These are phyloP conservation scores for Amanita pallidorosea DNA, from an alignment of 768 basidiomycete species.

Conservation along the genomic window DNA sequence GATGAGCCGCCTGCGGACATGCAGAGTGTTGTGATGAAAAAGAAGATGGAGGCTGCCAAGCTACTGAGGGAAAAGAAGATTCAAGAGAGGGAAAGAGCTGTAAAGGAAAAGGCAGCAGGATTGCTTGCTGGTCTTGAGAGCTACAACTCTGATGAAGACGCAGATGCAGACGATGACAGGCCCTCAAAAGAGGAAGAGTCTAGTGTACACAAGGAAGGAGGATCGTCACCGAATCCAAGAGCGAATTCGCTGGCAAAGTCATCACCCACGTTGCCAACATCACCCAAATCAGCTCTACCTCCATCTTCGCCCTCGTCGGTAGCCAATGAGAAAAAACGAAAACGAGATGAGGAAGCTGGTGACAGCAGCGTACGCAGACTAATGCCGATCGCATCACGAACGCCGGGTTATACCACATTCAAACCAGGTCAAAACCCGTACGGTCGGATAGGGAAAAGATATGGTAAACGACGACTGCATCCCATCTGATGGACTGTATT, in stretches of 20 bases:
- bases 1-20: slow-evolving; percentile 25
- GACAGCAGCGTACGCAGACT: background rate
- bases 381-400: background rate
- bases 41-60: slow-evolving; percentile 38
- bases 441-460: slow-evolving; percentile 7
- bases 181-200: background rate
- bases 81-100: slow-evolving; percentile 6
- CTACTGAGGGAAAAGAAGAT: slow-evolving; percentile 12
- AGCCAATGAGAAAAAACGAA: slow-evolving; percentile 2
- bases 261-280: background rate
- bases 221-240: background rate
- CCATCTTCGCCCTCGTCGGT: background rate
- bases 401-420: background rate
- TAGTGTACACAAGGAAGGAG: background rate
- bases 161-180: background rate
- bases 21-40: slow-evolving; percentile 40
- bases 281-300: background rate
- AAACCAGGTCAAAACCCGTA: slow-evolving; percentile 5
- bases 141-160: slow-evolving; percentile 6
- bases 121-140: slow-evolving; percentile 10
- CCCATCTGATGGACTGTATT: slow-evolving; percentile 3
- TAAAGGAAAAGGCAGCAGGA: slow-evolving; percentile 4
- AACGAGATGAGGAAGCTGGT: slow-evolving; percentile 17
- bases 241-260: background rate
- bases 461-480: slow-evolving; percentile 6